A percentile compares a stretch with the other conserved stretches of the same genome.
Evolutionary conservation across 108 stramenopile species (phyloP).

Genomic region (Cyclotella distinguenda): DNA sequence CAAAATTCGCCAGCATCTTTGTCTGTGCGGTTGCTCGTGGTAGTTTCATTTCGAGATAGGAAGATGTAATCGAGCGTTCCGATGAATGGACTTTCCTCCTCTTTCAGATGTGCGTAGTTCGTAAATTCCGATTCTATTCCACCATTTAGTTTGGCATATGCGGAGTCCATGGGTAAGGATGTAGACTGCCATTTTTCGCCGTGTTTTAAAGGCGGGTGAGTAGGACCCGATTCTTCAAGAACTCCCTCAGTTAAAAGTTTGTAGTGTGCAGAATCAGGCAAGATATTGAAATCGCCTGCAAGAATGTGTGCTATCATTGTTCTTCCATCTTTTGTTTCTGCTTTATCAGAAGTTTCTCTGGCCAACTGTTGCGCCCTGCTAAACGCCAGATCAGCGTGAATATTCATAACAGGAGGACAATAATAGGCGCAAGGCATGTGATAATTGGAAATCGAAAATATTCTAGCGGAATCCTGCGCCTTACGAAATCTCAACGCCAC

Average conservation of each 20-base stretch:
- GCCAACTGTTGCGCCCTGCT: constrained; percentile 46
- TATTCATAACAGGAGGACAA: constrained; percentile 82
- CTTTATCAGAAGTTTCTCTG: constrained; percentile 15
- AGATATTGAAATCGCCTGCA: constrained; percentile 92
- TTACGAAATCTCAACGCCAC: constrained; percentile 55
- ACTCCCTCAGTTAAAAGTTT: constrained; percentile 84
- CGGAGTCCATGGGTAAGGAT: constrained; percentile 58
- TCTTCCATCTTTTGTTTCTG: constrained; percentile 4
- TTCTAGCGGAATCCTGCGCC: constrained; percentile 10
- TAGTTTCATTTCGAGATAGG: constrained; percentile 49
- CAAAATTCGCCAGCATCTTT: constrained; percentile 29
- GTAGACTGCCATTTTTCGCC: constrained; percentile 66
- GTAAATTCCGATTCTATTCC: constrained; percentile 88
- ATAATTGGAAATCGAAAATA: constrained; percentile 86
- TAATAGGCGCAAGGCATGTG: constrained; percentile 98
- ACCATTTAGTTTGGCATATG: constrained; percentile 54
- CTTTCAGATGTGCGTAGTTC: constrained; percentile 77
- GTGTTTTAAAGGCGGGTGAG: constrained; percentile 59
- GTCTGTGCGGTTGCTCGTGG: not conserved
- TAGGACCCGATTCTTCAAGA: constrained; percentile 51
- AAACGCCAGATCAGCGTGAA: constrained; percentile 76
- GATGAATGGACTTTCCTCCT: constrained; percentile 79
- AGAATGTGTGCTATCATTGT: constrained; percentile 60
- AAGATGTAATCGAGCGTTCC: constrained; percentile 95
- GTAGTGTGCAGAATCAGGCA: constrained; percentile 83